phyloP scores from a whole-genome alignment of 164 flowering plant genomes.

The Aristolochia fimbriata region DNA sequence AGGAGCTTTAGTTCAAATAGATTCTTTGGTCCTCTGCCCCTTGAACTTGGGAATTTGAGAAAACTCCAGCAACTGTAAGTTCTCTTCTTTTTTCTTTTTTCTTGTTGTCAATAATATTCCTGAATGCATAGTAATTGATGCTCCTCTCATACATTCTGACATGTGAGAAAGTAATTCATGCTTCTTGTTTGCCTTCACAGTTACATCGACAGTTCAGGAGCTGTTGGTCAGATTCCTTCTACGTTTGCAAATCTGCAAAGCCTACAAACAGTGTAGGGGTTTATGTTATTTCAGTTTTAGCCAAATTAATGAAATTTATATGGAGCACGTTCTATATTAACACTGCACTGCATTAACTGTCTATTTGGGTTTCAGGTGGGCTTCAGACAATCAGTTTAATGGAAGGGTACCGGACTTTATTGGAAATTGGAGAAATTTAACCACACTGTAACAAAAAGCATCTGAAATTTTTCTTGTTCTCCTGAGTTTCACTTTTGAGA shows the following conservation, averaged over 20 bases:
- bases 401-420: conserved; percentile 77
- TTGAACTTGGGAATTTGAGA: conserved; percentile 5
- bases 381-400: conserved; percentile 47
- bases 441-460: conserved; percentile 19
- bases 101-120: too few relatives aligned
- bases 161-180: too few relatives aligned
- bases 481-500: background rate
- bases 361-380: conserved; percentile 40
- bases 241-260: conserved; percentile 21
- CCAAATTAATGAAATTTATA: background rate
- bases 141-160: too few relatives aligned
- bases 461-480: background rate
- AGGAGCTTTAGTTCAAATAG: conserved; percentile 3
- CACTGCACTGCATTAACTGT: background rate
- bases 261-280: conserved; percentile 23
- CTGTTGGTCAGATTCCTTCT: conserved; percentile 32
- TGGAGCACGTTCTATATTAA: background rate
- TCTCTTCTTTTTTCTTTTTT: background rate
- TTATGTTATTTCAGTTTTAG: background rate
- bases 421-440: conserved; percentile 53
- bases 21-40: conserved; percentile 3
- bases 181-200: conserved; percentile 8
- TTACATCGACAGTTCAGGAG: conserved; percentile 29
- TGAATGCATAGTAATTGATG: too few relatives aligned
- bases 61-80: conserved; percentile 4